Conservation (phyloP, 2,329 filamentous ascomycete species). For the Aureobasidium sp. region DNA sequence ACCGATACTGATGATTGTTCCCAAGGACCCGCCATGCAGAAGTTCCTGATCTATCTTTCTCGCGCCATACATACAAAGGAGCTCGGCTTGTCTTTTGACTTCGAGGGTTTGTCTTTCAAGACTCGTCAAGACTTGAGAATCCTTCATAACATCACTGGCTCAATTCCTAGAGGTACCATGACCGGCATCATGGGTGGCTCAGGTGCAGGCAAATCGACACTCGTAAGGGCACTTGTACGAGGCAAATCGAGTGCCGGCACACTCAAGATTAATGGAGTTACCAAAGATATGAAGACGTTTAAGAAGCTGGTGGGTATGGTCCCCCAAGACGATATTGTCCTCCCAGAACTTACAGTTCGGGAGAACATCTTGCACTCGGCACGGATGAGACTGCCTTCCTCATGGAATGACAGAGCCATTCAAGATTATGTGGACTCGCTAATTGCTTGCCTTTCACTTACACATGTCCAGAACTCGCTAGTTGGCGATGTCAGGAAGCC, state of each 20-base stretch:
- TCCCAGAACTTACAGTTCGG: constrained; percentile 53
- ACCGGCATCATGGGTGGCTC: constrained; percentile 55
- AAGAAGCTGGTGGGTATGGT: constrained; percentile 57
- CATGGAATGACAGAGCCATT: constrained; percentile 46
- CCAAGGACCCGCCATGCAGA: constrained; percentile 36
- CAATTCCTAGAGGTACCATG: constrained; percentile 48
- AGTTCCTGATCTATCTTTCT: constrained; percentile 49
- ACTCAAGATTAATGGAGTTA: constrained; percentile 48
- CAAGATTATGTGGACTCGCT: constrained; percentile 49
- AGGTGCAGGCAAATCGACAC: constrained; percentile 54
- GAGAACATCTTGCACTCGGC: constrained; percentile 58
- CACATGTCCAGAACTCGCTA: constrained; percentile 45
- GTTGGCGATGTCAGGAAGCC: constrained; percentile 48
- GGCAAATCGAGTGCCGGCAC: constrained; percentile 49
- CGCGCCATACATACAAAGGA: constrained; percentile 45
- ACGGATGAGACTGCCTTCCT: constrained; percentile 46
- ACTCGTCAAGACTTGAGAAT: constrained; percentile 30
- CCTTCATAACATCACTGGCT: constrained; percentile 48
- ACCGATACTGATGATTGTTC: constrained; percentile 24
- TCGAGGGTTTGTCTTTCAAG: constrained; percentile 38
- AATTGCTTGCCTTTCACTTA: constrained; percentile 48
- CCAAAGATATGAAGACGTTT: constrained; percentile 40
- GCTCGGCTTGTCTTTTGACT: constrained; percentile 50
- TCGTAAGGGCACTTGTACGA: constrained; percentile 53
- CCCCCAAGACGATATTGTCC: constrained; percentile 54